A percentile compares a stretch with the other conserved stretches of the same genome.
Evolutionary conservation across 2,329 filamentous ascomycete genomes (phyloP).

Genomic region (Graphilbum ipis-grandicollis): DNA sequence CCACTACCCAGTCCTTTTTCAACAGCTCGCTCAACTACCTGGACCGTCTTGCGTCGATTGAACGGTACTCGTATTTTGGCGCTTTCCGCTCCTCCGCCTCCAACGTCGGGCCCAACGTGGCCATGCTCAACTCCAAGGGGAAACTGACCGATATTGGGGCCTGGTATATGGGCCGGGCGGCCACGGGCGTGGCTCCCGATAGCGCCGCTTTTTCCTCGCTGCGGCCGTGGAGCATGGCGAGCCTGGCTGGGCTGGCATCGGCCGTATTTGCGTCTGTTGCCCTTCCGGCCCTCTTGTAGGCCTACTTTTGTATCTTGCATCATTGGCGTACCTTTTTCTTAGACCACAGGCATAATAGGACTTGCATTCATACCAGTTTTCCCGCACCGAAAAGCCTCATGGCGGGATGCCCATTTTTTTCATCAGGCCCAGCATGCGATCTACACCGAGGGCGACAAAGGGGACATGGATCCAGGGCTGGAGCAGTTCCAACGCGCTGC

Average conservation of each 20-base stretch:
- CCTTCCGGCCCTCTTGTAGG: not conserved
- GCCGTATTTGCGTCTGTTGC: not conserved
- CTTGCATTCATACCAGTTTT: no score
- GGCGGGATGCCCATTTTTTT: constrained; percentile 4
- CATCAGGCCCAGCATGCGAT: constrained; percentile 5
- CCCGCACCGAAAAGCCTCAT: no score
- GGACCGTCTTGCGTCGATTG: constrained; percentile 43
- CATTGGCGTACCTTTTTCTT: no score
- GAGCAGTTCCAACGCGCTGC: constrained; percentile 4
- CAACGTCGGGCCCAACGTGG: constrained; percentile 57
- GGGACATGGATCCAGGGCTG: constrained; percentile 6
- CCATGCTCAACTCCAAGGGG: constrained; percentile 52
- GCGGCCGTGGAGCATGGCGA: no score
- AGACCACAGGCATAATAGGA: no score
- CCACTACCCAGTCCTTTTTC: constrained; percentile 45
- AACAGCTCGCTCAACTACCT: constrained; percentile 50
- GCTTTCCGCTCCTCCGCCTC: constrained; percentile 51
- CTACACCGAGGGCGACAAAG: constrained; percentile 4
- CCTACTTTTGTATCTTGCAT: no score
- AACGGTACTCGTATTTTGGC: constrained; percentile 59
- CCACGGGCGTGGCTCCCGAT: constrained; percentile 25
- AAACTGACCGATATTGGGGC: constrained; percentile 57
- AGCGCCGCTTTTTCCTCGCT: not conserved
- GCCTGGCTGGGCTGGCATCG: not conserved
- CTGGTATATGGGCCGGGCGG: constrained; percentile 51